Evolutionary conservation across 352 stramenopile genomes (phyloP), one percentile per base, ranked within the genome.

Genomic region (Pythium folliculosum): DNA sequence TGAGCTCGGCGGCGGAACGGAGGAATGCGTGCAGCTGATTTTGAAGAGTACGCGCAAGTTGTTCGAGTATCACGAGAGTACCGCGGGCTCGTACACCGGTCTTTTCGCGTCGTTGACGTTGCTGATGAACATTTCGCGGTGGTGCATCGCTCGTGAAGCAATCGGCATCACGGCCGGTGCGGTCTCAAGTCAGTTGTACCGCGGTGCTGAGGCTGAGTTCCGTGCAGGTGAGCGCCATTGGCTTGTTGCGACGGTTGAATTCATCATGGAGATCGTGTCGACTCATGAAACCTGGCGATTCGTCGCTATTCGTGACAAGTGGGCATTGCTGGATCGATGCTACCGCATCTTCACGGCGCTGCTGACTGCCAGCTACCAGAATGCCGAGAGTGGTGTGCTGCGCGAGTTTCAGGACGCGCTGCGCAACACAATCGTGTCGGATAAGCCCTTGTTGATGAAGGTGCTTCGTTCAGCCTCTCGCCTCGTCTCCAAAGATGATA

Each of bases 241-340:
- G 83, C 81, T 88, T 51, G 74, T 84, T 5, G 70, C 71, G 21
- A 76, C 75, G 6, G 73, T 84, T 7, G 81, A 90, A 44, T 89
- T 90, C 65, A 67, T 73, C 30, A 70, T 88, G 45, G 81, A 89
- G 64, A 70, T 90, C 13, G 45, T 92, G 40, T 73, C 75, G 16
- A 87, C 77, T 1, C 73, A 89, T 48, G 81, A 92, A 51, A 86
- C 73, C 49, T 92, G 83, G 83, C 77, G 80, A 51, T 92, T 92
- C 65, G 63, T 67, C 37, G 63, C 63, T 6, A 69, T 74, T 2
- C 48, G 37, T 13, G 71, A 77, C 21, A 82, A 78, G 35, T 88
- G 74, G 48, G 67, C 84, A 53, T 45, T 90, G 17, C 67, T 70
- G 5, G 75, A 89, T 44, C 72, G 78, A 25, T 89, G 78, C 54